These are phyloP conservation scores for Pyrus communis DNA, from an alignment of 306 rosid species.

Conservation along the genomic window DNA sequence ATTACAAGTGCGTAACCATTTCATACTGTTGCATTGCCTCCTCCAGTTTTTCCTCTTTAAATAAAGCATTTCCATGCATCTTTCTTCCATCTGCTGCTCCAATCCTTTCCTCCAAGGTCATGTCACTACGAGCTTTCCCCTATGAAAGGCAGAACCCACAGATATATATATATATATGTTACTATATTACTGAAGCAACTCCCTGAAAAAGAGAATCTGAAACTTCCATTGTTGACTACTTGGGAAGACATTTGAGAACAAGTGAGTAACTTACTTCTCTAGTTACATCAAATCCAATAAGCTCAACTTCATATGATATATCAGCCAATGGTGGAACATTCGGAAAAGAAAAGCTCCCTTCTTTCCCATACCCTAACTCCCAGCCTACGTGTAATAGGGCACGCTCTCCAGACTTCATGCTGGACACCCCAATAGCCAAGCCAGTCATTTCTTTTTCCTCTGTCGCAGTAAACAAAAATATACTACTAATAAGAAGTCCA, in stretches of 20 bases:
- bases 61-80: conserved; percentile 87
- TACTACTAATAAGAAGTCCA: conserved; percentile 2
- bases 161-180: conserved; percentile 17
- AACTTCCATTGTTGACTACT: not conserved
- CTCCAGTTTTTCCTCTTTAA: conserved; percentile 79
- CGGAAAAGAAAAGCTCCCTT: conserved; percentile 86
- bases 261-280: conserved; percentile 56
- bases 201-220: not conserved
- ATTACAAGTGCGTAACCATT: conserved; percentile 61
- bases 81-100: conserved; percentile 84
- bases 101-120: conserved; percentile 95
- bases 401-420: conserved; percentile 86
- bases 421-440: conserved; percentile 74
- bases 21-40: conserved; percentile 99
- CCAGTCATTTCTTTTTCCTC: conserved; percentile 92
- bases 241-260: not conserved
- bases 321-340: conserved; percentile 96
- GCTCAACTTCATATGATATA: conserved; percentile 85
- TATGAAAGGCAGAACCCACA: conserved; percentile 9
- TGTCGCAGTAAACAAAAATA: conserved; percentile 32
- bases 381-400: conserved; percentile 81
- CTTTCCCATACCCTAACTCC: conserved; percentile 89
- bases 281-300: conserved; percentile 85
- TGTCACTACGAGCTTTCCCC: conserved; percentile 93
- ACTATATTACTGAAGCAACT: conserved; percentile 20